phyloP scores from a whole-genome alignment of 441 rosid species.

The Aleurites moluccanus region DNA sequence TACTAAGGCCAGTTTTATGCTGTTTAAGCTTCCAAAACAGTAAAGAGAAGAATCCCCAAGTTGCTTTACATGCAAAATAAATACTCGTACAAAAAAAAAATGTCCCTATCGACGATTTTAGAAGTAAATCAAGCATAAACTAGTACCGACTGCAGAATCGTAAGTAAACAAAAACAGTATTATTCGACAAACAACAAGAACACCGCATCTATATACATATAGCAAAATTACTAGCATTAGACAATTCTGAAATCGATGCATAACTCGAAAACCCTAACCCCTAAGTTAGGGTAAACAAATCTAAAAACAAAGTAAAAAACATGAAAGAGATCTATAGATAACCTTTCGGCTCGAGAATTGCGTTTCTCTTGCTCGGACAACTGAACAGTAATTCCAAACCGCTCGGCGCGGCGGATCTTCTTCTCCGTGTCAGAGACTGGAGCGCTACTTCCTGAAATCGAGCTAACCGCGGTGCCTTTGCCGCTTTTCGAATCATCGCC shows the following conservation, averaged over 20 bases:
- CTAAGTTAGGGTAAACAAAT: neutral
- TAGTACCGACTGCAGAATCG: no score
- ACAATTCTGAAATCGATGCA: neutral
- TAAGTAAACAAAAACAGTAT: no score
- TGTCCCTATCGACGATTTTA: no score
- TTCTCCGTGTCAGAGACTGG: constrained; percentile 54
- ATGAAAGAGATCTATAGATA: neutral
- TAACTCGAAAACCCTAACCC: constrained; percentile 20
- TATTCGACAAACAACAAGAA: no score
- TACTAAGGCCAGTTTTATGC: neutral
- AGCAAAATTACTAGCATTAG: neutral
- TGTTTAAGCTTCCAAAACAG: neutral
- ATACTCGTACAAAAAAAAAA: no score
- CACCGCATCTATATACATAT: neutral
- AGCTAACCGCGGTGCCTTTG: constrained; percentile 21
- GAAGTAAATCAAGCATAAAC: no score
- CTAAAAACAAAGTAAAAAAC: neutral
- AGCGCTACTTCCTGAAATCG: constrained; percentile 32
- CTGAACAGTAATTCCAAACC: constrained; percentile 76
- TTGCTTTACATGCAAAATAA: neutral
- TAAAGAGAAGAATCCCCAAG: neutral
- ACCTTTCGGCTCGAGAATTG: constrained; percentile 89
- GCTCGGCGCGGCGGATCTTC: constrained; percentile 90
- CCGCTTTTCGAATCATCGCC: constrained; percentile 34
- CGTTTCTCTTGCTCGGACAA: constrained; percentile 86